These are phyloP conservation scores for Melaleuca quinquenervia DNA, from an alignment of 345 rosid species.

Conservation along the genomic window DNA sequence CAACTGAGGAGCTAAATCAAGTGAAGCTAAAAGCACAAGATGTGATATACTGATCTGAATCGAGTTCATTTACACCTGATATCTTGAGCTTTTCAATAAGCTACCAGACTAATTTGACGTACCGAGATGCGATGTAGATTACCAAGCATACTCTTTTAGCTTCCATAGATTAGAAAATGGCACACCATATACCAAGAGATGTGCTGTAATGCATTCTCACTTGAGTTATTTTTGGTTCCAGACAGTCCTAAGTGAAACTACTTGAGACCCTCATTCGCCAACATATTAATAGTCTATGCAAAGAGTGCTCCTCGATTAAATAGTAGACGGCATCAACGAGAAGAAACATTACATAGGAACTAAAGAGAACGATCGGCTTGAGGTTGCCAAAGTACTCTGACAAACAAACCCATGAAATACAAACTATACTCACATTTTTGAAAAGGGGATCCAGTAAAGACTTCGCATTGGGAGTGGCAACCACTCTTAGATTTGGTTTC, in stretches of 20 bases:
- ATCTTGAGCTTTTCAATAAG: background rate
- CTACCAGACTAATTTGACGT: background rate
- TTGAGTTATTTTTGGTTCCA: background rate
- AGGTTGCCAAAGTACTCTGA: background rate
- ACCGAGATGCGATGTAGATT: background rate
- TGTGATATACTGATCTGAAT: background rate
- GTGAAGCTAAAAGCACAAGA: background rate
- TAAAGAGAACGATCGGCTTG: background rate
- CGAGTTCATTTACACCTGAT: background rate
- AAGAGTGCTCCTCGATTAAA: background rate
- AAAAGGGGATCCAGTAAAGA: conserved; percentile 76
- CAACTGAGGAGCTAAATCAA: background rate
- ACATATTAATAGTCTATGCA: background rate
- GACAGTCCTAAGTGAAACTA: background rate
- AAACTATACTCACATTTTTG: conserved; percentile 34
- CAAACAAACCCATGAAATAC: background rate
- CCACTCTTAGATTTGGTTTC: conserved; percentile 48
- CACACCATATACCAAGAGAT: background rate
- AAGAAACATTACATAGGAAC: background rate
- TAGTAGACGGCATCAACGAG: background rate
- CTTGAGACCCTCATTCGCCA: background rate
- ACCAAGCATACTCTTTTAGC: background rate
- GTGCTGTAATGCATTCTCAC: background rate
- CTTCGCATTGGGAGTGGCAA: conserved; percentile 90
- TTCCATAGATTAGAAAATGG: background rate